A percentile compares a stretch with the other conserved stretches of the same genome.
Conservation (phyloP, 768 basidiomycete species). For the Dendrothele bispora region DNA sequence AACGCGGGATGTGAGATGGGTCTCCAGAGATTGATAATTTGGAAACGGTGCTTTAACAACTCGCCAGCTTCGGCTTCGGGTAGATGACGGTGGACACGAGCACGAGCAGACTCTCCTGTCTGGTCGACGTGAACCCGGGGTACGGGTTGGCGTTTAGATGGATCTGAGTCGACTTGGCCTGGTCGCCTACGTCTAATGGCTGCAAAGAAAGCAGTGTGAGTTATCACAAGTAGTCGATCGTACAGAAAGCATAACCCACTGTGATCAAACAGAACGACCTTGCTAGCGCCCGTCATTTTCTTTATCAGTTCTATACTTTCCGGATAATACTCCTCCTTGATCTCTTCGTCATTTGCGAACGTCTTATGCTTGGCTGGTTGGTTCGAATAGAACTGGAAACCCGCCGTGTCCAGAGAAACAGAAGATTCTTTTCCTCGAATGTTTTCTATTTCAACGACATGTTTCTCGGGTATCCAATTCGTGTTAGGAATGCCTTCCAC, state of each 20-base stretch:
- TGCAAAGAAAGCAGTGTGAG: constrained; percentile 1
- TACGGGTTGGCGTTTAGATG: constrained; percentile 19
- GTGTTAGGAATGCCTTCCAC: constrained; percentile 24
- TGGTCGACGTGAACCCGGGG: constrained; percentile 51
- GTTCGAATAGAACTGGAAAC: constrained; percentile 32
- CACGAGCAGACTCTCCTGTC: constrained; percentile 40
- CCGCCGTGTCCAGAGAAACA: constrained; percentile 33
- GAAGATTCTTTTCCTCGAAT: constrained; percentile 37
- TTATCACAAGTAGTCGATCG: neutral
- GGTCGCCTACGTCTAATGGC: constrained; percentile 25
- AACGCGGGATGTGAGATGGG: constrained; percentile 47
- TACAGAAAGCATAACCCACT: constrained; percentile 26
- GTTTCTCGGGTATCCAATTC: constrained; percentile 7
- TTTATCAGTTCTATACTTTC: constrained; percentile 44
- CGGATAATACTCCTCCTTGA: constrained; percentile 40
- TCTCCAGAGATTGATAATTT: constrained; percentile 64
- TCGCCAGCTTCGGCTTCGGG: constrained; percentile 42
- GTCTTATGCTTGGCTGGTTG: constrained; percentile 28
- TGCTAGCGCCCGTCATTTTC: constrained; percentile 40
- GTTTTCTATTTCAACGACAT: constrained; percentile 33
- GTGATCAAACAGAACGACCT: constrained; percentile 44
- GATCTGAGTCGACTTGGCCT: constrained; percentile 13
- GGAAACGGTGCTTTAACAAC: constrained; percentile 48
- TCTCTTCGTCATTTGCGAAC: constrained; percentile 35
- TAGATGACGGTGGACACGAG: constrained; percentile 51